Evolutionary conservation across 2,329 filamentous ascomycete species (phyloP).

Genomic region (Clarireedia monteithiana): DNA sequence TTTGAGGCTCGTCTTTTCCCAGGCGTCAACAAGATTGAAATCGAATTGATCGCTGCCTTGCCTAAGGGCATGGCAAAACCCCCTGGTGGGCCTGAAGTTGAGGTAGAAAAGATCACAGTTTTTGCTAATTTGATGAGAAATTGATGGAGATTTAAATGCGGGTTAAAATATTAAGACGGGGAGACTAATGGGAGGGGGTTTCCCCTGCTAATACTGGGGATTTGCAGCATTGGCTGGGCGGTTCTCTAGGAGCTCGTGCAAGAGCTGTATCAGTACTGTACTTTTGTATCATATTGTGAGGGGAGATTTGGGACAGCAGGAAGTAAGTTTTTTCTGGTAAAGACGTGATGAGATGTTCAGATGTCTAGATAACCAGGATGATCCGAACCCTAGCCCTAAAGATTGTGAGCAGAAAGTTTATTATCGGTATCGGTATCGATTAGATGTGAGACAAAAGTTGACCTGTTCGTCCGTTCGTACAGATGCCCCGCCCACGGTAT

Average conservation of each 20-base stretch:
- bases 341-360: background rate
- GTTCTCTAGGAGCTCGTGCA: background rate
- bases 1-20: conserved; percentile 67
- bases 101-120: conserved; percentile 71
- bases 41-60: conserved; percentile 68
- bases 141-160: background rate
- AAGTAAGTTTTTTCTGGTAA: too few species aligned
- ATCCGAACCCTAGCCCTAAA: background rate
- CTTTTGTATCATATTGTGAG: too few species aligned
- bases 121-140: conserved; percentile 60
- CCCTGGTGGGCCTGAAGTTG: conserved; percentile 53
- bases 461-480: too few species aligned
- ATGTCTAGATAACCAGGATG: background rate
- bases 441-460: background rate
- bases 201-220: background rate
- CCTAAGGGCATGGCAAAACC: conserved; percentile 48
- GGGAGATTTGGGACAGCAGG: too few species aligned
- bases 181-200: background rate
- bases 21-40: conserved; percentile 70
- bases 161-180: background rate
- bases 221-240: background rate
- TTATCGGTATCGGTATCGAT: background rate
- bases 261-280: background rate
- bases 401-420: background rate
- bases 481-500: too few species aligned